Evolutionary conservation across 2,329 filamentous ascomycete species (phyloP).

Genomic region (Fusarium heterosporum): DNA sequence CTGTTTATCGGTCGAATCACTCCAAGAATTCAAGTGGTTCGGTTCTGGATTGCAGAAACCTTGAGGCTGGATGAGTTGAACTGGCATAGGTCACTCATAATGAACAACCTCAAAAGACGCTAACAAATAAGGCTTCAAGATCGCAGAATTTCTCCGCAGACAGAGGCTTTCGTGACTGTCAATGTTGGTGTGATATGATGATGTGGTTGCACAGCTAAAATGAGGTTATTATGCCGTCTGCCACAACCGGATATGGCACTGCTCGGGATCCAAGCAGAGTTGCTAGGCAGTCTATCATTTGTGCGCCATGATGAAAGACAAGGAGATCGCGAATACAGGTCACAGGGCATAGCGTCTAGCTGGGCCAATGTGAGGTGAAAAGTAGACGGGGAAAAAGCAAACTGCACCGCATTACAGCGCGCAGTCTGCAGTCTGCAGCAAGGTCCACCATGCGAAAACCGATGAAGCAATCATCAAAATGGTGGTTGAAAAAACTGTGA

Average conservation of each 20-base stretch:
- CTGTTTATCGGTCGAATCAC: slow-evolving; percentile 19
- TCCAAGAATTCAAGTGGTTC: slow-evolving; percentile 19
- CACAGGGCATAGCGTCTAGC: neutral
- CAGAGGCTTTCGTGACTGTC: slow-evolving; percentile 4
- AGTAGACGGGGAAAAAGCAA: slow-evolving; percentile 10
- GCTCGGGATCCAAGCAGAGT: slow-evolving; percentile 3
- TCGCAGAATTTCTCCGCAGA: slow-evolving; percentile 19
- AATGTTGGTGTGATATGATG: slow-evolving; percentile 29
- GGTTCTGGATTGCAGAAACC: slow-evolving; percentile 17
- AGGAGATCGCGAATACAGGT: slow-evolving; percentile 9
- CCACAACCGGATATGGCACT: slow-evolving; percentile 29
- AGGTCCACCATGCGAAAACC: neutral
- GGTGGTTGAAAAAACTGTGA: slow-evolving; percentile 16
- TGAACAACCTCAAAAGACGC: slow-evolving; percentile 17
- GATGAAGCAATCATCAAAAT: slow-evolving; percentile 29
- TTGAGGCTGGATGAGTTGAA: slow-evolving; percentile 20
- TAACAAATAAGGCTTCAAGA: slow-evolving; percentile 32
- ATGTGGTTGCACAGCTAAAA: slow-evolving; percentile 34
- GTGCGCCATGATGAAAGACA: slow-evolving; percentile 27
- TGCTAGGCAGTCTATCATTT: slow-evolving; percentile 28
- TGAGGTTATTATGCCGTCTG: slow-evolving; percentile 38
- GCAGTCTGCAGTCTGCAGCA: neutral
- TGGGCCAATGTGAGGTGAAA: slow-evolving; percentile 15
- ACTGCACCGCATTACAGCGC: neutral
- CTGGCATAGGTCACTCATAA: slow-evolving; percentile 11